Conservation (phyloP, 768 basidiomycete species). For the Termitomyces sp. region DNA sequence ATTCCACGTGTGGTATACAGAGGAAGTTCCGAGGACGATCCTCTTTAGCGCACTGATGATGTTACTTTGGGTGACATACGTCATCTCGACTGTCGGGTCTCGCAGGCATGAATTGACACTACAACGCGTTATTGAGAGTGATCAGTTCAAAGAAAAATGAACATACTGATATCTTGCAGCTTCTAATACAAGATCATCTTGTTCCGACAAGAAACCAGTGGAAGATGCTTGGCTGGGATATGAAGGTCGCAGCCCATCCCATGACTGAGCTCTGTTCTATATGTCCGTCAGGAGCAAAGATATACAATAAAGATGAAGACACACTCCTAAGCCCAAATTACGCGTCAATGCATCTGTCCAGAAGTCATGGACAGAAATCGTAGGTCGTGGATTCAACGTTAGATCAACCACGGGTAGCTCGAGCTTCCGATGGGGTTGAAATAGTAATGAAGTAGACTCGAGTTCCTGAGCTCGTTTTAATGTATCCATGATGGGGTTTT, state of each 20-base stretch:
- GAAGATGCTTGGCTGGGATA: conserved; percentile 24
- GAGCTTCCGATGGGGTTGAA: conserved; percentile 24
- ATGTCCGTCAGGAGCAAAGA: not conserved
- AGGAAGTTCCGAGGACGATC: conserved; percentile 63
- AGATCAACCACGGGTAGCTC: conserved; percentile 18
- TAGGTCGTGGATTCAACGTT: conserved; percentile 3
- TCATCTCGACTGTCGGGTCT: conserved; percentile 28
- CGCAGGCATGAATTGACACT: conserved; percentile 47
- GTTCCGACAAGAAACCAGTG: conserved; percentile 67
- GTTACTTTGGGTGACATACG: conserved; percentile 41
- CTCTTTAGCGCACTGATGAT: conserved; percentile 48
- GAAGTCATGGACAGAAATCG: conserved; percentile 1
- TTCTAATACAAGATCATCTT: conserved; percentile 43
- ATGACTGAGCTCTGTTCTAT: conserved; percentile 51
- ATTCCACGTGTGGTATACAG: conserved; percentile 64
- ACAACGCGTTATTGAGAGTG: not conserved
- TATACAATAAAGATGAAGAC: not conserved
- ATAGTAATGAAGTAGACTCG: conserved; percentile 10
- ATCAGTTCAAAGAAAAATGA: not conserved
- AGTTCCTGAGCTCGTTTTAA: conserved; percentile 25
- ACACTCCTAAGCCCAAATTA: conserved; percentile 19
- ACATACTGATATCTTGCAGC: conserved; percentile 59
- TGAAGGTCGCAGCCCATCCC: conserved; percentile 49
- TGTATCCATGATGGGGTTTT: conserved; percentile 70
- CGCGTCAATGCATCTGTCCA: conserved; percentile 17